Conservation (phyloP, 169 alveolate species). For the Eimeria praecox region DNA sequence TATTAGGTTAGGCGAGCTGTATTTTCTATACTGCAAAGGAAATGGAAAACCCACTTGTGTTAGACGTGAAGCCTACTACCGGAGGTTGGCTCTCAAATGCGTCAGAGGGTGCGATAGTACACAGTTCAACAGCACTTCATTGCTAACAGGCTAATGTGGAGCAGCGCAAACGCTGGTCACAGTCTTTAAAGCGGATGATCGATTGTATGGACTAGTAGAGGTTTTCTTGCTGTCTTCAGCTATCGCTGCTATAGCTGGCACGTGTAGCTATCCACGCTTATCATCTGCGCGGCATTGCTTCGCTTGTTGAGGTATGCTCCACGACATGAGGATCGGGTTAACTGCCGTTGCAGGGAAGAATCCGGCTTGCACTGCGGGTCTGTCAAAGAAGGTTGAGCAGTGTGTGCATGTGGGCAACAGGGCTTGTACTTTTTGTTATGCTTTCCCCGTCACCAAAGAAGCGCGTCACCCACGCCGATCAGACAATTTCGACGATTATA, state of each 20-base stretch:
- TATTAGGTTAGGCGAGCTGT: neutral
- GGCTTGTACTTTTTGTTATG: neutral
- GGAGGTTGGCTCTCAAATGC: neutral
- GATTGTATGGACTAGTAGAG: neutral
- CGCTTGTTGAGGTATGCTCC: neutral
- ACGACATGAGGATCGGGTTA: neutral
- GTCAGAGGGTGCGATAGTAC: neutral
- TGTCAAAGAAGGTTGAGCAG: neutral
- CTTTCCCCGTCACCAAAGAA: neutral
- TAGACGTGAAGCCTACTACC: neutral
- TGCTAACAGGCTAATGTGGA: neutral
- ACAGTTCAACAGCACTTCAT: neutral
- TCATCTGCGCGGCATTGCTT: neutral
- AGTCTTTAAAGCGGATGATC: neutral
- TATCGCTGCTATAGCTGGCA: neutral
- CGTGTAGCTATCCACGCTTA: neutral
- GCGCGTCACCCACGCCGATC: neutral
- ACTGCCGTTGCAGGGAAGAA: neutral
- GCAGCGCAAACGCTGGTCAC: neutral
- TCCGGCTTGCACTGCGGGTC: neutral
- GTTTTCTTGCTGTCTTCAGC: neutral
- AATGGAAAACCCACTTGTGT: neutral
- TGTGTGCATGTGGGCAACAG: neutral
- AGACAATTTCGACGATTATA: neutral
- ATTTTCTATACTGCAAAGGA: neutral